Evolutionary conservation across 176 grass and related monocot species (phyloP).

Genomic region (Juncus effusus): DNA sequence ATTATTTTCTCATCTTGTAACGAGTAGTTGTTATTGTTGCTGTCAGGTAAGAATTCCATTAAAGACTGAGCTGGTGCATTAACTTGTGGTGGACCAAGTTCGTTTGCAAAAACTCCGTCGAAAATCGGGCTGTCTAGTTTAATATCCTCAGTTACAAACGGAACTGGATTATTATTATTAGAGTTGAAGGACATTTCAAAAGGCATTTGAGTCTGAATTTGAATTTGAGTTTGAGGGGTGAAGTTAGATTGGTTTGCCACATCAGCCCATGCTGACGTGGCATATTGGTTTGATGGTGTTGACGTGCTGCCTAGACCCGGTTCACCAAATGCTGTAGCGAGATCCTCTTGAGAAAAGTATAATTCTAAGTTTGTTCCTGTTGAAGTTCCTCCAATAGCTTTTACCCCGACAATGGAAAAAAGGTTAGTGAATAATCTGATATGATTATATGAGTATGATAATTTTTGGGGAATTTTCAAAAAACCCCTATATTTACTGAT

Average conservation of each 20-base stretch:
- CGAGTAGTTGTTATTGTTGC: not conserved
- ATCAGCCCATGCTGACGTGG: conserved; percentile 50
- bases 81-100: conserved; percentile 40
- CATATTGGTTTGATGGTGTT: conserved; percentile 45
- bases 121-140: conserved; percentile 53
- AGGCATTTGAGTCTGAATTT: not conserved
- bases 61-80: conserved; percentile 29
- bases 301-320: conserved; percentile 32
- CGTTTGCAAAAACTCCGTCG: conserved; percentile 53
- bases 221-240: conserved; percentile 27
- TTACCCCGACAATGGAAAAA: conserved; percentile 9
- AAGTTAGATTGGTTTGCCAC: conserved; percentile 34
- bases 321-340: conserved; percentile 36
- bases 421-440: not conserved
- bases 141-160: conserved; percentile 32
- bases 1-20: conserved; percentile 11
- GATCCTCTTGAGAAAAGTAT: conserved; percentile 49
- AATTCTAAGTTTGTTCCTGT: conserved; percentile 36
- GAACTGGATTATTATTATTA: conserved; percentile 19
- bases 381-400: conserved; percentile 43
- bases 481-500: too few species aligned
- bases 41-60: conserved; percentile 17
- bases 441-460: too few species aligned
- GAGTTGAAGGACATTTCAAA: conserved; percentile 17
- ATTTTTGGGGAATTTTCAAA: too few species aligned